These are phyloP conservation scores for Daldinia sp. DNA, from an alignment of 2,329 filamentous ascomycete species.

Conservation along the genomic window DNA sequence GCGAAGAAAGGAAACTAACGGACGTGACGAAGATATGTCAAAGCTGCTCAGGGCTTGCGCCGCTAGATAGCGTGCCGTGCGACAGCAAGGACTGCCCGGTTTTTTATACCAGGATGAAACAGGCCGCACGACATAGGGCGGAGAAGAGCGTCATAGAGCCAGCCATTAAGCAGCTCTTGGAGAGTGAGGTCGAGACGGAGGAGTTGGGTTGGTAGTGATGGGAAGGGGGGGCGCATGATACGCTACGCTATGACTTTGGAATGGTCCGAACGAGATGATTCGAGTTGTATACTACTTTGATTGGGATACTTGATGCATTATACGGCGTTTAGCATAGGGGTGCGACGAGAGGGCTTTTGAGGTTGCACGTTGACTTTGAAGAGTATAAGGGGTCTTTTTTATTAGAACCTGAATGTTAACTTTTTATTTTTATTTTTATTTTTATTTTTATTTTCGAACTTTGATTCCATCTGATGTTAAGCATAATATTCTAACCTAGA, in stretches of 20 bases:
- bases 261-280: not conserved
- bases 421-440: no score
- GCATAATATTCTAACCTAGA: no score
- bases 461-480: no score
- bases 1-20: slow-evolving; percentile 68
- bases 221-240: not conserved
- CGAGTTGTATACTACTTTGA: not conserved
- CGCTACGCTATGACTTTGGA: not conserved
- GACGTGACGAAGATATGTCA: slow-evolving; percentile 78
- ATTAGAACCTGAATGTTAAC: no score
- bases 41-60: slow-evolving; percentile 77
- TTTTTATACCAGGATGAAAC: slow-evolving; percentile 80
- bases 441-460: no score
- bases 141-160: slow-evolving; percentile 51
- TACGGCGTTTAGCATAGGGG: slow-evolving; percentile 7
- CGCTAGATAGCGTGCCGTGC: slow-evolving; percentile 80
- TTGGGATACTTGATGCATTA: slow-evolving; percentile 8
- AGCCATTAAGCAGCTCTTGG: slow-evolving; percentile 48
- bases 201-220: slow-evolving; percentile 48
- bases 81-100: slow-evolving; percentile 93
- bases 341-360: not conserved
- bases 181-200: slow-evolving; percentile 38
- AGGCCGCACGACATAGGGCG: slow-evolving; percentile 57
- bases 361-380: not conserved
- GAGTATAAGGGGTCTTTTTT: no score